Base-by-base conservation (phyloP, 169 alveolate genomes). In the Cryptosporidium ryanae region DNA sequence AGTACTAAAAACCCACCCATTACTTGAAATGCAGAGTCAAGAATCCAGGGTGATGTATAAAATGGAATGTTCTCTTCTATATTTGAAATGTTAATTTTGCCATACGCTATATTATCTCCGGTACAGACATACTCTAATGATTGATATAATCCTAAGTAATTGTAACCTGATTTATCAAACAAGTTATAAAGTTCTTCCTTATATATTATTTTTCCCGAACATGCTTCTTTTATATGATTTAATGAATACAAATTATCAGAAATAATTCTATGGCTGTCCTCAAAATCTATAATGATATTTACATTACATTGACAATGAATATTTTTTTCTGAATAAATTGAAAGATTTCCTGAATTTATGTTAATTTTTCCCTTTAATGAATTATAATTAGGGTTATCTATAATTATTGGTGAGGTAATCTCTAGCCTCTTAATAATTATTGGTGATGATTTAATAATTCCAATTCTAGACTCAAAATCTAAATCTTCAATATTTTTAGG, bases 11-110 rank as follows among this genome's bases (percentile, higher is more conserved):
- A 59, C 23, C 87, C 87, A 44, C 87, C 87, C 23, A 61, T 21
- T 5, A 76, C 87, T 18, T 76, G 87, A 61, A 76, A 76, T 12
- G 87, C 87, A n/a, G 87, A 76, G 46, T 76, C 87, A 27, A 76
- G 21, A 27, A 76, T 61, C 87, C 87, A 76, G 1, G 87, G 87
- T 27, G 87, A 67, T 38, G 59, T 57, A 43, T 32, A 34, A 44
- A 76, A 76, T 25, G 87, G 68, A 7, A 17, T n/a, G 43, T 43
- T 29, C 2, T 55, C 64, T 3, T 21, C 12, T 13, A 25, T 21
- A 21, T 76, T 61, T 13, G 25, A 12, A 65, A 17, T 65, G 13
- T 31, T 52, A 1, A 76, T 76, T 18, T 76, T 76, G 10, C 87
- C 87, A 43, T 21, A 57, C 5, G 57, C 87, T 5, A 54, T 29